A percentile compares a stretch with the other conserved stretches of the same genome.
Conservation (phyloP, 1,284 basidiomycete species). For the Malassezia obtusa region DNA sequence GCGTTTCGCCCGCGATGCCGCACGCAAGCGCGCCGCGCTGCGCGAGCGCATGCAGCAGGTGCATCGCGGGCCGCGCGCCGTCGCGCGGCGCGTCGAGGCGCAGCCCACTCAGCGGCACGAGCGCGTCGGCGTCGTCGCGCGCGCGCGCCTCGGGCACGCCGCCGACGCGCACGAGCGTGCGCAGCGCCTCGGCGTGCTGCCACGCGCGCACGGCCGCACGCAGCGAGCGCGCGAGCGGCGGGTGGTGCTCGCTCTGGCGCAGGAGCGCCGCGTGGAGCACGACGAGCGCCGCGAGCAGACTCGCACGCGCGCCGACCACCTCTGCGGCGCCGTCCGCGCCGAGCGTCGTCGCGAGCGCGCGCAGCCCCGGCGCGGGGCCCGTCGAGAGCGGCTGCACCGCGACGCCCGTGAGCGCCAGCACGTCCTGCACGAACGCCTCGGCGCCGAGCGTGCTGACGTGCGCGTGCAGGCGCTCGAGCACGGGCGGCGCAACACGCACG, state of each 20-base stretch:
- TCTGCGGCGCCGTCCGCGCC: neutral
- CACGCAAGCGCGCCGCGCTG: neutral
- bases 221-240: neutral
- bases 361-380: neutral
- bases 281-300: neutral
- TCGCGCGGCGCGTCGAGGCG: neutral
- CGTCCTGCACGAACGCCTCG: constrained; percentile 1
- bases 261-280: neutral
- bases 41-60: neutral
- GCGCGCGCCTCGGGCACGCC: neutral
- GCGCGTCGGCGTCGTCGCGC: neutral
- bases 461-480: neutral
- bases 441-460: neutral
- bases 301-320: neutral
- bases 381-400: neutral
- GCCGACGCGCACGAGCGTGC: neutral
- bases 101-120: neutral
- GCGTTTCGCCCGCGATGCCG: neutral
- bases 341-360: neutral
- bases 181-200: constrained; percentile 17
- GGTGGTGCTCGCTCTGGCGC: neutral
- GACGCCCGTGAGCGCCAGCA: neutral
- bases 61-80: neutral
- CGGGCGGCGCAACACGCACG: neutral
- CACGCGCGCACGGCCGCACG: neutral